phyloP scores from a whole-genome alignment of 2,329 filamentous ascomycete genomes.

The Ophiostoma perfectum region DNA sequence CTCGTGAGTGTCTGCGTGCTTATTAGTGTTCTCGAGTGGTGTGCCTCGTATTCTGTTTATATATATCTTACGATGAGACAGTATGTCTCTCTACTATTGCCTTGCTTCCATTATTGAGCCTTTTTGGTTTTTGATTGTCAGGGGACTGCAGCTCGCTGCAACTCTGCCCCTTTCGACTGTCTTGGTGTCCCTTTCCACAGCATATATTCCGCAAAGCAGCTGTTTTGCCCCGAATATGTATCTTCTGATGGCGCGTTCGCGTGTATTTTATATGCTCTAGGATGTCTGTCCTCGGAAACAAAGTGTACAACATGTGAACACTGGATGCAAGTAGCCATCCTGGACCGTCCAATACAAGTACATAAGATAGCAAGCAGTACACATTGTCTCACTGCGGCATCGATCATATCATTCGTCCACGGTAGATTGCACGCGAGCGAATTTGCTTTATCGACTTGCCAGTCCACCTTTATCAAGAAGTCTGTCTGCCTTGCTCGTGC shows the following conservation, averaged over 20 bases:
- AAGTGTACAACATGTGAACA: too few relatives aligned
- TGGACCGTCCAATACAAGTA: too few relatives aligned
- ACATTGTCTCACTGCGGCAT: too few relatives aligned
- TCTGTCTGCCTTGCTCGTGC: too few relatives aligned
- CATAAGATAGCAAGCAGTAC: too few relatives aligned
- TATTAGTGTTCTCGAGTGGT: not conserved
- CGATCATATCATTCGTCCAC: too few relatives aligned
- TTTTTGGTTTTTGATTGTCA: not conserved
- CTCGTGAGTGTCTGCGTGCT: not conserved
- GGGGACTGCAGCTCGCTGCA: not conserved
- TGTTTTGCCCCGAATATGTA: not conserved
- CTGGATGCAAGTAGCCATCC: too few relatives aligned
- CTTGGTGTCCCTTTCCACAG: not conserved
- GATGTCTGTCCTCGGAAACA: not conserved
- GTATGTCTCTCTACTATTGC: not conserved
- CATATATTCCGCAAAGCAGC: not conserved
- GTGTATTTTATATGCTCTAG: not conserved
- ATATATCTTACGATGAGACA: not conserved
- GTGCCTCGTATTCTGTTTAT: not conserved
- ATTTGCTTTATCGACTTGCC: too few relatives aligned
- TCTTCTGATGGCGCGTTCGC: not conserved
- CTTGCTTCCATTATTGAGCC: conserved; percentile 8
- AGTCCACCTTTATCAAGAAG: too few relatives aligned
- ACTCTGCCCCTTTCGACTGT: not conserved
- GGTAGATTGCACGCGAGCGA: too few relatives aligned